Conservation (phyloP, 805 yeast species). For the Myxozyma monticola region DNA sequence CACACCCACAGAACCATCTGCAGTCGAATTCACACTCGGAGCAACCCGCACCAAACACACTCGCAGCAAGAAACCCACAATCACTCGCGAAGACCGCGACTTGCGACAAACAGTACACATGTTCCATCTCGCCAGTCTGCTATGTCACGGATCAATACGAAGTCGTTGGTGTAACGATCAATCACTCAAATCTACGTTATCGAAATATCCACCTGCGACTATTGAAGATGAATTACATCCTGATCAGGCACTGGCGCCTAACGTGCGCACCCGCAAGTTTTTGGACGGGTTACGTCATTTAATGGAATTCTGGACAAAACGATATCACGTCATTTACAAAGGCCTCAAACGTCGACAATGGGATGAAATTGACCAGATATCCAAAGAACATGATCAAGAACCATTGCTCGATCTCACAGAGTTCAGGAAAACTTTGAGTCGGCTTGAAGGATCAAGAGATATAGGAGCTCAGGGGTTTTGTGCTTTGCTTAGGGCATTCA, state of each 20-base stretch:
- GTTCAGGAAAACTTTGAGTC: slow-evolving; percentile 16
- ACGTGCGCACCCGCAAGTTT: slow-evolving; percentile 60
- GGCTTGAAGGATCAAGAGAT: slow-evolving; percentile 66
- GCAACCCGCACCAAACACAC: slow-evolving; percentile 1
- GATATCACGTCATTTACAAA: slow-evolving; percentile 50
- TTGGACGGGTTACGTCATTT: slow-evolving; percentile 74
- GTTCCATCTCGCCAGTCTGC: slow-evolving; percentile 56
- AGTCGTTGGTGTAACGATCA: slow-evolving; percentile 71
- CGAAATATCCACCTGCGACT: slow-evolving; percentile 50
- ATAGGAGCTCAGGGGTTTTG: slow-evolving; percentile 86
- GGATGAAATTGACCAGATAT: slow-evolving; percentile 45
- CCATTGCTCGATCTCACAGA: slow-evolving; percentile 15
- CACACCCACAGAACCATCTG: slow-evolving; percentile 5
- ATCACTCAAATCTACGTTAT: slow-evolving; percentile 37
- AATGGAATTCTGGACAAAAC: slow-evolving; percentile 60
- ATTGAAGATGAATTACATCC: slow-evolving; percentile 53
- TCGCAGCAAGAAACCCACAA: slow-evolving; percentile 4
- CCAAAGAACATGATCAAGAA: slow-evolving; percentile 25
- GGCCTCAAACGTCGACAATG: slow-evolving; percentile 48
- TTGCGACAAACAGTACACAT: slow-evolving; percentile 59
- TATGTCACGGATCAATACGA: slow-evolving; percentile 65
- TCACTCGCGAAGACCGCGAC: slow-evolving; percentile 23
- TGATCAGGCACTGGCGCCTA: slow-evolving; percentile 42
- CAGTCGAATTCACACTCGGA: slow-evolving; percentile 24
- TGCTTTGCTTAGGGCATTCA: slow-evolving; percentile 66